Evolutionary conservation across 208 protist genomes (phyloP).

Genomic region (Plasmodiophora brassicae): DNA sequence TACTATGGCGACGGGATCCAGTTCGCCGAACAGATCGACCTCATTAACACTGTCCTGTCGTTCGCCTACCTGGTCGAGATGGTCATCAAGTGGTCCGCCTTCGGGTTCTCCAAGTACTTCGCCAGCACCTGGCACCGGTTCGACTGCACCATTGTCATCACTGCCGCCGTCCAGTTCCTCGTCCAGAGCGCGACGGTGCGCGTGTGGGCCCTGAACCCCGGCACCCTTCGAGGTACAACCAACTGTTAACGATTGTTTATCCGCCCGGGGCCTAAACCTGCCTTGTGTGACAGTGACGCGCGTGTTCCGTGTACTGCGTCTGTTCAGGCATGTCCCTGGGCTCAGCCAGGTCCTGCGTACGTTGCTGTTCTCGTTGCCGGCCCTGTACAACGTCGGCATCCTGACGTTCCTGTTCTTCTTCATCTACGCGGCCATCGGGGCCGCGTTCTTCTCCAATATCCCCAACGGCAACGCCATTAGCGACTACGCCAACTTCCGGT

Average conservation of each 20-base stretch:
- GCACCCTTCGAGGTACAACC: background rate
- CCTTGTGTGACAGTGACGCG: slow-evolving; percentile 39
- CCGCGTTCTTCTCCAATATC: slow-evolving; percentile 52
- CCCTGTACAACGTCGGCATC: slow-evolving; percentile 51
- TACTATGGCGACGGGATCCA: slow-evolving; percentile 27
- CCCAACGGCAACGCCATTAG: slow-evolving; percentile 39
- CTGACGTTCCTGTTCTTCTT: slow-evolving; percentile 55
- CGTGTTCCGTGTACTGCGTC: slow-evolving; percentile 45
- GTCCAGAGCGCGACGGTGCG: background rate
- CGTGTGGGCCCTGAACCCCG: background rate
- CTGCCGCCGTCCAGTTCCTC: background rate
- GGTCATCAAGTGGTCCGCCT: slow-evolving; percentile 33
- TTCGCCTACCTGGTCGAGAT: slow-evolving; percentile 40
- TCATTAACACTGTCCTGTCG: slow-evolving; percentile 39
- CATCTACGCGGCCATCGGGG: slow-evolving; percentile 45
- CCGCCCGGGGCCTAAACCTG: background rate
- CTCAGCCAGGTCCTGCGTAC: slow-evolving; percentile 47
- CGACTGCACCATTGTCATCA: slow-evolving; percentile 40
- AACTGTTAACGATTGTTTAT: background rate
- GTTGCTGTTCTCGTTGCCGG: slow-evolving; percentile 49
- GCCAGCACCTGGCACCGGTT: slow-evolving; percentile 43
- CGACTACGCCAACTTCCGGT: slow-evolving; percentile 51
- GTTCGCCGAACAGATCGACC: slow-evolving; percentile 21
- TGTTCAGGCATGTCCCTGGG: slow-evolving; percentile 45
- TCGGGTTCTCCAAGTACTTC: slow-evolving; percentile 40